These are phyloP conservation scores for Planoprotostelium fungivorum DNA, from an alignment of 78 protist species.

Conservation along the genomic window DNA sequence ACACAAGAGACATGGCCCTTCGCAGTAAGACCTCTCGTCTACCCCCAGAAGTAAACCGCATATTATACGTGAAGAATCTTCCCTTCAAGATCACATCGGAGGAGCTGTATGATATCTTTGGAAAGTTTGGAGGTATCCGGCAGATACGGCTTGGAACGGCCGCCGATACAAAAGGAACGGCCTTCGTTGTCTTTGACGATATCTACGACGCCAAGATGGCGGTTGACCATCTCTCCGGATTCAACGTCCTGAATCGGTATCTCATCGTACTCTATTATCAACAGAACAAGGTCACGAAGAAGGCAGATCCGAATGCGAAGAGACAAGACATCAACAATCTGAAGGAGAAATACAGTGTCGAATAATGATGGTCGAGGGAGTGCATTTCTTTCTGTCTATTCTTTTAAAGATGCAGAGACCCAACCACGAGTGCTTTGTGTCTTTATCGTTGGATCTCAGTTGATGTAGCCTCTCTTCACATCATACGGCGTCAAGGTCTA, in stretches of 20 bases:
- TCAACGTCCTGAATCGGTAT: constrained; percentile 87
- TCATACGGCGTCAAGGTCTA: too few relatives aligned
- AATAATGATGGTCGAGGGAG: too few relatives aligned
- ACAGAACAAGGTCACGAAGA: constrained; percentile 42
- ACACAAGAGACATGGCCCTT: neutral
- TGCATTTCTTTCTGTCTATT: too few relatives aligned
- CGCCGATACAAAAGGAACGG: constrained; percentile 90
- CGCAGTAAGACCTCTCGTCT: constrained; percentile 49
- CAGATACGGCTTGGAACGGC: constrained; percentile 91
- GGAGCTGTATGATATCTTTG: constrained; percentile 94
- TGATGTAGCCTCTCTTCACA: too few relatives aligned
- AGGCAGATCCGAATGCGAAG: constrained; percentile 59
- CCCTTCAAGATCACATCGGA: constrained; percentile 90
- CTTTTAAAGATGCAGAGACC: too few relatives aligned
- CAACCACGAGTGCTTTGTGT: too few relatives aligned
- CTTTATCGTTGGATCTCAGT: too few relatives aligned
- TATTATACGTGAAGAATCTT: constrained; percentile 86
- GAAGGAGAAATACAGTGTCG: constrained; percentile 51
- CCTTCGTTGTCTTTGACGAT: constrained; percentile 96
- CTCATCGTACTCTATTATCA: constrained; percentile 82
- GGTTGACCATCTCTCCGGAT: constrained; percentile 91
- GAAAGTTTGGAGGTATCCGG: constrained; percentile 94
- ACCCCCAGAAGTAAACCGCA: constrained; percentile 94
- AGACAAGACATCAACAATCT: constrained; percentile 48
- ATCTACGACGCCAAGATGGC: constrained; percentile 97